Evolutionary conservation across 2,329 filamentous ascomycete genomes (phyloP), one percentile per base, ranked within the genome.

Genomic region (Aspergillus intermedius): DNA sequence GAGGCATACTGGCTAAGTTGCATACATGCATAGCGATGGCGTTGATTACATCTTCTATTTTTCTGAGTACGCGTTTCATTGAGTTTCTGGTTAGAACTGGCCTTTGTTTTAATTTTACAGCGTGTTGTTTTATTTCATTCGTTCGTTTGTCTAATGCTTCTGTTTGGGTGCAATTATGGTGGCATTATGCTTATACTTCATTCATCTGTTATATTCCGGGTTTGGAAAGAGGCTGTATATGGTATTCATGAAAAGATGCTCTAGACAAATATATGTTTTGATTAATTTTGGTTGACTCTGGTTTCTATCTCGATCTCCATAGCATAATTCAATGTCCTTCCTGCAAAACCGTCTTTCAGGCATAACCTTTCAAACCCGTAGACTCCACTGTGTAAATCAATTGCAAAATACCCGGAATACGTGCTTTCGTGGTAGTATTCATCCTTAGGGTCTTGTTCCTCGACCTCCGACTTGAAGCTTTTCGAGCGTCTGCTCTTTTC

Each of bases 1-100:
- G 59, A 77, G 86, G 52, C 56, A 66, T 52, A 57, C 47, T 9
- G 48, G 64, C 66, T 65, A 21, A 42, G 7, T 45, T 41, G 15
- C n/a, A 19, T 42, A 19, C 21, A 40, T 41, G 37, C 37, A 40
- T 40, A 40, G 37, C 37, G 37, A 22, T 40, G 37, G 37, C 37
- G 37, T 40, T 19, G 8, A 19, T 40, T 22, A 19, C 2, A 6
- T 40, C 10, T 17, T 12, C 7, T 40, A 10, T 21, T 12, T 40
- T 9, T 40, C 22, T 21, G 5, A 40, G 10, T 40, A 21, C 37
- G 13, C 7, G 10, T 40, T 21, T 13, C 22, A 40, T 22, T 22
- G 4, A 19, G 15, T 40, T 40, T 13, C 37, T 30, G 10, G 25
- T 30, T 12, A 30, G 25, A 30, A 10, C 10, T 30, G 10, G 25